phyloP scores from a whole-genome alignment of 2,329 filamentous ascomycete genomes.

The Neofusicoccum sp. region DNA sequence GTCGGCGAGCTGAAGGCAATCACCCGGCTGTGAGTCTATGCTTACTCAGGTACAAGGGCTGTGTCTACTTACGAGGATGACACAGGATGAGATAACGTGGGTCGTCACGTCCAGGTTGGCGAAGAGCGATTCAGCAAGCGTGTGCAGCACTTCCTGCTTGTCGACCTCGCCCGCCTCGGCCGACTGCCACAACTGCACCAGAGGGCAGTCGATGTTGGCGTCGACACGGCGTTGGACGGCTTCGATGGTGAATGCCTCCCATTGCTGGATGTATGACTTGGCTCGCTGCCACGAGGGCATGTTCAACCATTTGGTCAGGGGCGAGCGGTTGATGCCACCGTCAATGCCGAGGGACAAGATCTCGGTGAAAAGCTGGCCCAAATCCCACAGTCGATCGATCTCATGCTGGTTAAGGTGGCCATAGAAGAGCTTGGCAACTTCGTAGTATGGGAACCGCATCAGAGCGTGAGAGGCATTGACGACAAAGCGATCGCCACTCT shows the following conservation, averaged over 20 bases:
- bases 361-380: constrained; percentile 15
- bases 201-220: background rate
- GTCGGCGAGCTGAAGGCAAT: constrained; percentile 22
- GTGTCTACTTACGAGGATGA: no score
- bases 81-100: constrained; percentile 10
- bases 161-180: background rate
- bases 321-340: constrained; percentile 14
- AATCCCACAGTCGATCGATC: constrained; percentile 14
- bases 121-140: constrained; percentile 19
- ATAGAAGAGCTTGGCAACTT: constrained; percentile 13
- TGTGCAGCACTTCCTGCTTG: constrained; percentile 8
- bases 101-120: constrained; percentile 21
- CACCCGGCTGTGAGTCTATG: no score
- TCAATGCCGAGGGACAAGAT: background rate
- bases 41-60: no score
- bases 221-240: background rate
- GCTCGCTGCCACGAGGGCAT: background rate
- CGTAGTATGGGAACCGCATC: constrained; percentile 21
- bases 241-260: constrained; percentile 12
- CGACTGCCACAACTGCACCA: background rate
- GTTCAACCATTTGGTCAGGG: background rate
- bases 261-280: background rate
- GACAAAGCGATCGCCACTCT: background rate
- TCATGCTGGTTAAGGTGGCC: constrained; percentile 3
- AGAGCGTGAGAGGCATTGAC: constrained; percentile 14